Base-by-base conservation (phyloP, 2,329 filamentous ascomycete species). In the Lachnellula subtilissima region DNA sequence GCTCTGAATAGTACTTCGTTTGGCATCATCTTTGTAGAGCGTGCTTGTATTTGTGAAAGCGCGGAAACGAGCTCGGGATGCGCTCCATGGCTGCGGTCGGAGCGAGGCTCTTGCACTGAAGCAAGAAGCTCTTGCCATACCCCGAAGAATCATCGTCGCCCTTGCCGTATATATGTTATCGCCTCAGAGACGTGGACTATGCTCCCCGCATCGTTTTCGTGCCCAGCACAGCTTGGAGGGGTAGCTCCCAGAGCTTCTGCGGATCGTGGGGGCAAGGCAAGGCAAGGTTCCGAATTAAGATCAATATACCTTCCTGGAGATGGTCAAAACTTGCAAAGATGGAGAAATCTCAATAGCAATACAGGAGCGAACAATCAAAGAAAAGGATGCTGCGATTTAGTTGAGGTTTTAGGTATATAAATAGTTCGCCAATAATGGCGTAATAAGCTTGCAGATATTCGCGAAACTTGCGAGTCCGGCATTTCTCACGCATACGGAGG, bases 31-130 rank as follows among this genome's bases (percentile, higher is more conserved):
- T 62, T 58, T 64, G 32, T 48, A 47, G 19, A 52, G 42, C 55
- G 52, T 61, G 48, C 51, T 64, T 15, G 66, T 63, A 52, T 56
- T 69, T 32, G 68, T 66, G 50, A 70, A 67, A 40, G 68, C 61
- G n/a, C 66, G 62, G 12, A 67, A 52, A 9, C 65, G 59, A 25
- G 63, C 43, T 28, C 59, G 42, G 9, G 59, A 50, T 53, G 57
- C 52, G 25, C 32, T 54, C 61, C 67, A 66, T 67, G 43, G 56
- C 56, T 60, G 60, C 8, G 59, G 54, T 47, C 55, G 60, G 11
- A 62, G 35, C 15, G 59, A 55, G 52, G 57, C 57, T 64, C 64
- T 66, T 54, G 57, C 58, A 45, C 48, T 55, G 42, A 63, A 63
- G 63, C 65, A 69, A 51, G 64, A 61, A 63, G 64, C 63, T 66